Evolutionary conservation across 371 early-diverging fungal species (phyloP), one percentile per base, ranked within the genome.

Genomic region (Enterospora canceri): DNA sequence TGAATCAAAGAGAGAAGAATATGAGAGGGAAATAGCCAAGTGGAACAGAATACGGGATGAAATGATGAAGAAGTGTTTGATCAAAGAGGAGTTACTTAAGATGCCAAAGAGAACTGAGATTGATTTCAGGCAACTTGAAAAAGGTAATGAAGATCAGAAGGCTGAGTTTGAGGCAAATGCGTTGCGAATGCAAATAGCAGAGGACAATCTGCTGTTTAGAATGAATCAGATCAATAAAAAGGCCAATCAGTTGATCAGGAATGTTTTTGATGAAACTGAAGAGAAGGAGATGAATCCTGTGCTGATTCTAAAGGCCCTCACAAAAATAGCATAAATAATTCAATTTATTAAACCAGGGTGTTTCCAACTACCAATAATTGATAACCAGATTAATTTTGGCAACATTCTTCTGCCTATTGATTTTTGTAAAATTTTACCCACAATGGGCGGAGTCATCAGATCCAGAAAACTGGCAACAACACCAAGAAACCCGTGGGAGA

Each of bases 401-500:
- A n/a, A n/a, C n/a, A n/a, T n/a, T n/a, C n/a, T n/a, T n/a, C n/a
- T n/a, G n/a, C n/a, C n/a, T n/a, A n/a, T n/a, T n/a, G n/a, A n/a
- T n/a, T n/a, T n/a, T n/a, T n/a, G 33, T 4, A 32, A 57, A 57
- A 12, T 32, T 57, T 57, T 12, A 49, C 62, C 73, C 34, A 16
- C 48, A 67, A 73, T 73, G 73, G 73, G 64, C 21, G 40, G 56
- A 33, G 50, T 65, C 4, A 49, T 35, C 26, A 58, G 67, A 58
- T 8, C 21, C 1, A 74, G 66, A 56, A 65, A 53, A 50, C 31
- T 65, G 28, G 70, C 58, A 24, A 64, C 46, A 29, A 65, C 50
- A 24, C 97, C 96, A 76, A 86, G 90, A 82, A 89, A 95, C 84
- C 94, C 97, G 62, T 98, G 89, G 86, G 94, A 91, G 82, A 86